Percentiles rank a stretch among this genome's conserved stretches.
Conservation (phyloP, 345 rosid species). For the Punica granatum region DNA sequence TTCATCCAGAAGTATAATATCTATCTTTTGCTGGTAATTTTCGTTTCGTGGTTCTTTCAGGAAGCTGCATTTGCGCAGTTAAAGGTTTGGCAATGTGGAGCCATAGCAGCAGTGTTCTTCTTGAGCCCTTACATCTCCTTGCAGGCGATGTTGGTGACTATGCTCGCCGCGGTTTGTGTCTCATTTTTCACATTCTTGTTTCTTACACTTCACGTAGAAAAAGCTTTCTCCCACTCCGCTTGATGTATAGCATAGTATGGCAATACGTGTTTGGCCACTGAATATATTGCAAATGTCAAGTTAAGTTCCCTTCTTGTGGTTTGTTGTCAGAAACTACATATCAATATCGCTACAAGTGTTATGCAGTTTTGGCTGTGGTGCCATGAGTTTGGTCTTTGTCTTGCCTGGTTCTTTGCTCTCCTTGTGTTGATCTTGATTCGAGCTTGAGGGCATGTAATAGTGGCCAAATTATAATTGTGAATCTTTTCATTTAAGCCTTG, state of each 20-base stretch:
- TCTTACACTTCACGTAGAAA: slow-evolving; percentile 56
- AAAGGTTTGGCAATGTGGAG: slow-evolving; percentile 86
- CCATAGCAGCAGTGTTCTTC: slow-evolving; percentile 74
- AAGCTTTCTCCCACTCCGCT: slow-evolving; percentile 26
- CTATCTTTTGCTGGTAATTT: not conserved
- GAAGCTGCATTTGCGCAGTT: slow-evolving; percentile 95
- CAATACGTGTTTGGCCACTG: too few relatives aligned
- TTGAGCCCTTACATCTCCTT: slow-evolving; percentile 58
- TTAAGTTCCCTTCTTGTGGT: too few relatives aligned
- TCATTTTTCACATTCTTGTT: slow-evolving; percentile 38
- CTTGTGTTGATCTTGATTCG: too few relatives aligned
- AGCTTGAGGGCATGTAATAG: too few relatives aligned
- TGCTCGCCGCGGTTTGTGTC: slow-evolving; percentile 39
- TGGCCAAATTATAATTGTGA: too few relatives aligned
- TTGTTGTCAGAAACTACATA: too few relatives aligned
- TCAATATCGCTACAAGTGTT: too few relatives aligned
- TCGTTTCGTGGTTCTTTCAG: slow-evolving; percentile 21
- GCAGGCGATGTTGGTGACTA: slow-evolving; percentile 52
- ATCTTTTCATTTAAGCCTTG: too few relatives aligned
- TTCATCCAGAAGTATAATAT: not conserved
- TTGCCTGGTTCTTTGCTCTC: too few relatives aligned
- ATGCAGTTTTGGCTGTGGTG: too few relatives aligned
- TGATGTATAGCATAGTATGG: slow-evolving; percentile 10
- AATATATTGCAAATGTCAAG: too few relatives aligned
- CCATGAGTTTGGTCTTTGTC: too few relatives aligned